phyloP scores from a whole-genome alignment of 129 eudicot genomes.

The Heracleum sosnowskyi region DNA sequence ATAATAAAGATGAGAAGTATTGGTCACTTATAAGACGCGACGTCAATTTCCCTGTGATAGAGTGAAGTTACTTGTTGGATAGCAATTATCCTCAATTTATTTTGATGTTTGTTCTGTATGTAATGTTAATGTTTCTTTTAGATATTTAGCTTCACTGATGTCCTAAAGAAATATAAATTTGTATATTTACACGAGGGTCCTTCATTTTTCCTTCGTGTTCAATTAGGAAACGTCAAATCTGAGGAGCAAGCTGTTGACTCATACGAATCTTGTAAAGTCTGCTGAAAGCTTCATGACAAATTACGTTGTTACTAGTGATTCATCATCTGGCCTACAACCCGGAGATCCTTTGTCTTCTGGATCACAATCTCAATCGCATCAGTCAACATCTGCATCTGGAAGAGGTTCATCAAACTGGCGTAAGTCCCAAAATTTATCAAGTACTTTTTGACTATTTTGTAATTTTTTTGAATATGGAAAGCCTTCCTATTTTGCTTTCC shows the following conservation, averaged over 20 bases:
- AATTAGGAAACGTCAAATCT: conserved; percentile 72
- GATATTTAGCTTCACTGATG: background rate
- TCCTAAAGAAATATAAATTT: background rate
- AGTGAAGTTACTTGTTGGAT: background rate
- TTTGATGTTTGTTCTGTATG: background rate
- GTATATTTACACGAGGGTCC: background rate
- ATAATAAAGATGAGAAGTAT: background rate
- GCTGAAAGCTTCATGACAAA: conserved; percentile 54
- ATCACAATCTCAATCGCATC: conserved; percentile 27
- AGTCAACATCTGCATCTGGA: conserved; percentile 54
- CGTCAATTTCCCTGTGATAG: background rate
- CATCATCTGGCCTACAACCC: conserved; percentile 4
- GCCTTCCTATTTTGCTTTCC: background rate
- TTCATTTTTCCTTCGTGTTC: conserved; percentile 10
- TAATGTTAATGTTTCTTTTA: background rate
- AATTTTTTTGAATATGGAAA: background rate
- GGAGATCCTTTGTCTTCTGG: conserved; percentile 26
- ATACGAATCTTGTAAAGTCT: conserved; percentile 64
- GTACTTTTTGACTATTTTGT: background rate
- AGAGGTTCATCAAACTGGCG: conserved; percentile 71
- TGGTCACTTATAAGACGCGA: background rate
- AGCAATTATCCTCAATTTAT: background rate
- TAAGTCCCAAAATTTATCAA: conserved; percentile 25
- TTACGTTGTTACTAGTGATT: conserved; percentile 33
- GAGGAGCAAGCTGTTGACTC: conserved; percentile 60